Evolutionary conservation across 345 rosid genomes (phyloP).

Genomic region (Salix viminalis): DNA sequence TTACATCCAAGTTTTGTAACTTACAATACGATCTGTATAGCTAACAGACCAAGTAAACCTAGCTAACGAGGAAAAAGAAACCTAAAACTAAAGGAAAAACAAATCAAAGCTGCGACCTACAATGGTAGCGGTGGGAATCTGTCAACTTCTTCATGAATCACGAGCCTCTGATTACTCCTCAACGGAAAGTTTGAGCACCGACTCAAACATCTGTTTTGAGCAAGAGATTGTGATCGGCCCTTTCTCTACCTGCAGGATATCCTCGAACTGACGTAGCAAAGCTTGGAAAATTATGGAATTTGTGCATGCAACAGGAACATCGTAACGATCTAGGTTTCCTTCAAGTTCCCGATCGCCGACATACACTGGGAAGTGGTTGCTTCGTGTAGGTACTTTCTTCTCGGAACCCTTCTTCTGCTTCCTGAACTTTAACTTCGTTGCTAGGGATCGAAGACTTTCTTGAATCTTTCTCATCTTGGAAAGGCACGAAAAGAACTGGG

Average conservation of each 20-base stretch:
- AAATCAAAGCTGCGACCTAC: too few relatives aligned
- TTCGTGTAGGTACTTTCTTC: not conserved
- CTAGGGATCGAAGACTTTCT: not conserved
- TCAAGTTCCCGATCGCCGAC: not conserved
- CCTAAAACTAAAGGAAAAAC: too few relatives aligned
- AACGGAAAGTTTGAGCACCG: too few relatives aligned
- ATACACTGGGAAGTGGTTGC: not conserved
- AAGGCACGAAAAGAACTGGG: not conserved
- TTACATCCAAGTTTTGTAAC: too few relatives aligned
- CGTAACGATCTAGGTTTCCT: not conserved
- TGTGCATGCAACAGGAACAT: not conserved
- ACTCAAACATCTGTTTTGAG: too few relatives aligned
- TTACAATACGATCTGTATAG: too few relatives aligned
- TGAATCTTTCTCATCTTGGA: not conserved
- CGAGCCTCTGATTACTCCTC: not conserved
- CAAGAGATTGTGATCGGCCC: not conserved
- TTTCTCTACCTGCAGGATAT: not conserved
- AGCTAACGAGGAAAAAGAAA: too few relatives aligned
- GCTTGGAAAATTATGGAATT: not conserved
- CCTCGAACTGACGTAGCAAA: not conserved
- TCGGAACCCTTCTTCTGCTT: not conserved
- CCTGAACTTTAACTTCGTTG: not conserved
- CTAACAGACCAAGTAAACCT: too few relatives aligned
- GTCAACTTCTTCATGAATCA: not conserved
- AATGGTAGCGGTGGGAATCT: too few relatives aligned